These are phyloP conservation scores for Sclerotinia glacialis DNA, from an alignment of 2,329 filamentous ascomycete genomes.

Conservation along the genomic window DNA sequence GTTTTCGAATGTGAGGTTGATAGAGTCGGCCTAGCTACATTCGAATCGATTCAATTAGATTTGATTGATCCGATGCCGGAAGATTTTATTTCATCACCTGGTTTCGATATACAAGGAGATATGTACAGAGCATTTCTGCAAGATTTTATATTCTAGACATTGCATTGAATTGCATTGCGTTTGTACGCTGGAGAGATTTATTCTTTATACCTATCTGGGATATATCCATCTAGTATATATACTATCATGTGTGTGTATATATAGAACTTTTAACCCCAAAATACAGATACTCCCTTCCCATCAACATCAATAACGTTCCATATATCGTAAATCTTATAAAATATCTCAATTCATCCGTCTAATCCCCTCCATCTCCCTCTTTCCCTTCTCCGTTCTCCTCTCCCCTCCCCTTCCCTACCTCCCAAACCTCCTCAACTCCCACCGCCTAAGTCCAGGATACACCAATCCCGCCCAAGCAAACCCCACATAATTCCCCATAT, in stretches of 20 bases:
- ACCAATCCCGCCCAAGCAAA: constrained; percentile 58
- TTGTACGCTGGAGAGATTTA: background rate
- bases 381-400: too few relatives aligned
- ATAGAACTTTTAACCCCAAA: background rate
- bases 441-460: constrained; percentile 46
- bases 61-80: too few relatives aligned
- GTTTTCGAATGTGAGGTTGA: too few relatives aligned
- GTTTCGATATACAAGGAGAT: too few relatives aligned
- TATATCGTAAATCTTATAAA: background rate
- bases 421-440: constrained; percentile 39
- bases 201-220: background rate
- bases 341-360: background rate
- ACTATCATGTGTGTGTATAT: background rate
- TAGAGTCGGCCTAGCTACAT: too few relatives aligned
- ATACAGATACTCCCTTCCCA: background rate
- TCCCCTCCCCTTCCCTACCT: constrained; percentile 25
- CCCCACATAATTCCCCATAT: constrained; percentile 46
- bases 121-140: too few relatives aligned
- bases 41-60: too few relatives aligned
- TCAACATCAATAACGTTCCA: background rate
- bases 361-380: background rate
- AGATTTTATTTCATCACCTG: too few relatives aligned
- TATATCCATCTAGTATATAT: background rate
- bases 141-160: too few relatives aligned
- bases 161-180: too few relatives aligned